Conservation (phyloP, 768 basidiomycete species). For the Amylocystis lapponica region DNA sequence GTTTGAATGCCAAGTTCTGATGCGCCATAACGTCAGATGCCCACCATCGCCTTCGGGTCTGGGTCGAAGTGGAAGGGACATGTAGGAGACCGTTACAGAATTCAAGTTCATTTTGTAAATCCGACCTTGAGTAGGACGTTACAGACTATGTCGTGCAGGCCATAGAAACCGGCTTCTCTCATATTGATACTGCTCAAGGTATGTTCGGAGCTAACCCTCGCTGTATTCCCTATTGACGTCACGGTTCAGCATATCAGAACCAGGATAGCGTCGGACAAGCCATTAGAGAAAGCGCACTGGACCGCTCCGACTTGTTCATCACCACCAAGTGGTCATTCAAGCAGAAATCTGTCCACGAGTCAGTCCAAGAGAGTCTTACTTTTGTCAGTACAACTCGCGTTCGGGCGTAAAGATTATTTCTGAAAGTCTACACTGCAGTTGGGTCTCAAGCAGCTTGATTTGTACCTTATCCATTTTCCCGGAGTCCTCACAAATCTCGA, state of each 20-base stretch:
- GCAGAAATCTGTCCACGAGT: constrained; percentile 32
- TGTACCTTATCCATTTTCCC: constrained; percentile 67
- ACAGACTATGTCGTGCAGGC: constrained; percentile 52
- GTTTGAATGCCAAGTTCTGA: neutral
- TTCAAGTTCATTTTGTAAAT: neutral
- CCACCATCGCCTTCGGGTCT: constrained; percentile 57
- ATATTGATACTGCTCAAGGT: constrained; percentile 59
- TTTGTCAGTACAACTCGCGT: constrained; percentile 32
- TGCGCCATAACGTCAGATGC: constrained; percentile 39
- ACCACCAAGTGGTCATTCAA: constrained; percentile 46
- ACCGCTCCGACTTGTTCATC: constrained; percentile 29
- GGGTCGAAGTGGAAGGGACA: constrained; percentile 37
- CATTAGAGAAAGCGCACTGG: constrained; percentile 30
- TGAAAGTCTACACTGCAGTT: constrained; percentile 36
- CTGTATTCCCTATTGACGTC: neutral
- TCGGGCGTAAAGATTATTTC: neutral
- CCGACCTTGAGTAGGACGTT: constrained; percentile 33
- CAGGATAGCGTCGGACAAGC: constrained; percentile 33
- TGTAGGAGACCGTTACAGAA: constrained; percentile 6
- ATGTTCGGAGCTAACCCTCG: neutral
- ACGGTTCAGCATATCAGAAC: constrained; percentile 27
- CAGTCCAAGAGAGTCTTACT: constrained; percentile 41
- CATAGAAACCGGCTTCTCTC: constrained; percentile 52
- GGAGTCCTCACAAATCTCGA: constrained; percentile 23
- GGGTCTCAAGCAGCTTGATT: constrained; percentile 52